phyloP scores from a whole-genome alignment of 139 green algal genomes.

The Tetratostichococcus sp. region DNA sequence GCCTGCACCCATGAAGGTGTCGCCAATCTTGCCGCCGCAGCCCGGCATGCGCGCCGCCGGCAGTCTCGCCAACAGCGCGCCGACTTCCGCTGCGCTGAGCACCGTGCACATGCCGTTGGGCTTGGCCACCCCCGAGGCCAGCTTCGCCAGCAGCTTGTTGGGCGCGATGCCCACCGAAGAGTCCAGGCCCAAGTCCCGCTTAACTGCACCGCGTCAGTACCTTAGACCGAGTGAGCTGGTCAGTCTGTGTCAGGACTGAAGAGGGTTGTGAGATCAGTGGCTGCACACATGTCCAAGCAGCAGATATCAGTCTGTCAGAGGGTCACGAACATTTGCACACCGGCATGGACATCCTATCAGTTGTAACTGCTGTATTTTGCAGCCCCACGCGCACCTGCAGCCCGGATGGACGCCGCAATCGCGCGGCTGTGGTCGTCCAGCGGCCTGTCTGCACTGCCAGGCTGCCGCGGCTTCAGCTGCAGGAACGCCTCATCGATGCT shows the following conservation, averaged over 20 bases:
- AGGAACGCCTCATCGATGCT: constrained; percentile 68
- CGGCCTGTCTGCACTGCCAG: background rate
- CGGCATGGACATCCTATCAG: no score
- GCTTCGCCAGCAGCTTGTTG: constrained; percentile 73
- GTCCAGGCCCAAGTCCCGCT: constrained; percentile 29
- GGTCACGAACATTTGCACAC: no score
- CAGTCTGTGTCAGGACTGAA: no score
- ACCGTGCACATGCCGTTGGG: constrained; percentile 47
- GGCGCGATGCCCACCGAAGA: constrained; percentile 53
- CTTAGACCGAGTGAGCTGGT: no score
- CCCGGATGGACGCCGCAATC: background rate
- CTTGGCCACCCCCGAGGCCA: constrained; percentile 55
- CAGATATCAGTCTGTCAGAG: no score
- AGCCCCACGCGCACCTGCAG: background rate
- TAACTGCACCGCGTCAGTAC: constrained; percentile 1
- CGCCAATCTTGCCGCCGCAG: constrained; percentile 32
- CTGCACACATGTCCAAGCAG: no score
- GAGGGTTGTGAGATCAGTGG: no score
- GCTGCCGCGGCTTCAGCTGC: constrained; percentile 8
- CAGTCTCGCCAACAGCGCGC: constrained; percentile 17
- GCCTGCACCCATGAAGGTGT: constrained; percentile 16
- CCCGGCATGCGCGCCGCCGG: constrained; percentile 38
- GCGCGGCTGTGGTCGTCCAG: background rate
- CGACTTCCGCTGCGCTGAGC: constrained; percentile 1
- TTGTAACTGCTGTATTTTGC: no score